Percentiles rank a stretch among this genome's conserved stretches.
Conservation (phyloP, 2,329 filamentous ascomycete genomes). For the Acephala macrosclerotiorum region DNA sequence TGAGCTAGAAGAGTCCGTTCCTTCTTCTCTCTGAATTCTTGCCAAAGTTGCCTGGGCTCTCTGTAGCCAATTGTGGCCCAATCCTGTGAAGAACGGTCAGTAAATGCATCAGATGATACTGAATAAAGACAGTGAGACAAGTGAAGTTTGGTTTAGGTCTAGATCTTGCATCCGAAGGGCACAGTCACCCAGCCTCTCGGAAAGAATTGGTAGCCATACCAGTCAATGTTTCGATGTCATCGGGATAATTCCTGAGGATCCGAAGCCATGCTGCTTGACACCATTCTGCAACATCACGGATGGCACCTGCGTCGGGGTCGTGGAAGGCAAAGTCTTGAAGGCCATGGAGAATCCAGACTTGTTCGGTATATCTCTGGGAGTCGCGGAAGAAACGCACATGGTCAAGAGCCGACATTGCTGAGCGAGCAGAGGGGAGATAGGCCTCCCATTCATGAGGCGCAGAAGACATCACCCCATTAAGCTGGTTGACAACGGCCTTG, state of each 20-base stretch:
- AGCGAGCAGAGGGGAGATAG: constrained; percentile 48
- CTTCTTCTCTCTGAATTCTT: constrained; percentile 54
- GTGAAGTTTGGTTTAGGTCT: neutral
- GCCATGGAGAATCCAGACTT: constrained; percentile 50
- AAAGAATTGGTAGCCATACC: constrained; percentile 43
- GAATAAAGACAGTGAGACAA: neutral
- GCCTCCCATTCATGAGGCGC: constrained; percentile 41
- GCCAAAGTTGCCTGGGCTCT: constrained; percentile 57
- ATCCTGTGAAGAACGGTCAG: constrained; percentile 44
- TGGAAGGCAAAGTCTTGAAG: constrained; percentile 58
- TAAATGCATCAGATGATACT: constrained; percentile 3
- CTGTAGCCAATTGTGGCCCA: constrained; percentile 56
- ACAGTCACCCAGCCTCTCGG: neutral
- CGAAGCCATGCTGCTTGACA: constrained; percentile 55
- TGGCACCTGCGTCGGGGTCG: constrained; percentile 54
- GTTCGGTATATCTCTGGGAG: constrained; percentile 45
- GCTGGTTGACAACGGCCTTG: constrained; percentile 10
- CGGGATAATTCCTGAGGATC: constrained; percentile 52
- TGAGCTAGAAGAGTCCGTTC: constrained; percentile 41
- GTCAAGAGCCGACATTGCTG: constrained; percentile 49
- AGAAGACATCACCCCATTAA: constrained; percentile 39
- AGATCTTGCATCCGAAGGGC: neutral
- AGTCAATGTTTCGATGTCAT: constrained; percentile 51
- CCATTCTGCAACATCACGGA: constrained; percentile 56
- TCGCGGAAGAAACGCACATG: constrained; percentile 48